phyloP scores from a whole-genome alignment of 2,329 filamentous ascomycete genomes.

The Curvularia hawaiiensis region DNA sequence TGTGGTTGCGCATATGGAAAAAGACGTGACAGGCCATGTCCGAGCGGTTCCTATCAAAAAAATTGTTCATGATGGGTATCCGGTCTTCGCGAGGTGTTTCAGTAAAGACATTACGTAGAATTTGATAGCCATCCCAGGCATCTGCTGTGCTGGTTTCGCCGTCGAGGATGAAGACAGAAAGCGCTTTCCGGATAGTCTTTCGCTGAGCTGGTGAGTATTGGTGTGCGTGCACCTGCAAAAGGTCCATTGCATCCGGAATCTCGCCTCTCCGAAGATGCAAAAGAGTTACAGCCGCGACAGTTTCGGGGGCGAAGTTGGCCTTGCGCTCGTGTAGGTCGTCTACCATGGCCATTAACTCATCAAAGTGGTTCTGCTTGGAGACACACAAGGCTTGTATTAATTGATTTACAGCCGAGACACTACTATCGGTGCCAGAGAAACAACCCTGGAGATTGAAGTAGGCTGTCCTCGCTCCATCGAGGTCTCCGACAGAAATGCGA shows the following conservation, averaged over 20 bases:
- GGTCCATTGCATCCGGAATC: conserved; percentile 77
- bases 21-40: conserved; percentile 90
- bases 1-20: conserved; percentile 87
- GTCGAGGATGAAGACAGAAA: conserved; percentile 73
- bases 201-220: conserved; percentile 74
- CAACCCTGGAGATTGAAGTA: conserved; percentile 67
- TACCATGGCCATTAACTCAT: conserved; percentile 73
- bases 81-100: conserved; percentile 70
- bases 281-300: conserved; percentile 73
- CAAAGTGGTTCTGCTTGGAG: conserved; percentile 66
- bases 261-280: conserved; percentile 78
- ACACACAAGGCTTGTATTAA: conserved; percentile 73
- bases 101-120: conserved; percentile 63
- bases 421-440: conserved; percentile 62
- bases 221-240: conserved; percentile 76
- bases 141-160: conserved; percentile 67
- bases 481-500: conserved; percentile 72
- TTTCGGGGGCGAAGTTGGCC: conserved; percentile 72
- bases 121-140: conserved; percentile 64
- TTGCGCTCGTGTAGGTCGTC: conserved; percentile 73
- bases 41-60: conserved; percentile 76
- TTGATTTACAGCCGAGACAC: conserved; percentile 69
- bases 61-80: conserved; percentile 76
- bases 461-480: conserved; percentile 70
- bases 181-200: conserved; percentile 65